Conservation (phyloP, 208 protist species). For the Porcisia deanei region DNA sequence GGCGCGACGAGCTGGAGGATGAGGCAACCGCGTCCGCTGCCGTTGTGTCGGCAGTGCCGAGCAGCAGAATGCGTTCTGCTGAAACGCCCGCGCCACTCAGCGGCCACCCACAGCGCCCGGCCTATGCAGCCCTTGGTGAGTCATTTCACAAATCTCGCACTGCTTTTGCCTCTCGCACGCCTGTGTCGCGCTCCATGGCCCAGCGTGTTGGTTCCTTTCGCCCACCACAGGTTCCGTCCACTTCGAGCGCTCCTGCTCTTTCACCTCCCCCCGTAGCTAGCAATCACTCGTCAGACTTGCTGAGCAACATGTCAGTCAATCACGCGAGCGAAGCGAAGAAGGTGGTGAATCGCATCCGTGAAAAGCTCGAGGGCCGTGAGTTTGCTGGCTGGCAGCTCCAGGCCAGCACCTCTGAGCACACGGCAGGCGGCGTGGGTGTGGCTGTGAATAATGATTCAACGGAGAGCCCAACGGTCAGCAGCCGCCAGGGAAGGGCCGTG, state of each 20-base stretch:
- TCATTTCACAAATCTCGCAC: constrained; percentile 40
- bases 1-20: constrained; percentile 73
- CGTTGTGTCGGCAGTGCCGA: constrained; percentile 8
- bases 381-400: constrained; percentile 67
- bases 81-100: constrained; percentile 12
- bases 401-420: constrained; percentile 8
- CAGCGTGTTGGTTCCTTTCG: constrained; percentile 21
- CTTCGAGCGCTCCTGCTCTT: constrained; percentile 1
- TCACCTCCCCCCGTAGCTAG: constrained; percentile 3
- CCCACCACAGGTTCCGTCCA: constrained; percentile 15
- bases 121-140: constrained; percentile 42
- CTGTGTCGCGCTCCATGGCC: constrained; percentile 14
- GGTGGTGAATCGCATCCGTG: constrained; percentile 96
- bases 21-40: constrained; percentile 11
- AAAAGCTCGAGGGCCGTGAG: constrained; percentile 98
- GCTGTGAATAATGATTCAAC: neutral
- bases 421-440: constrained; percentile 16
- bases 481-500: neutral
- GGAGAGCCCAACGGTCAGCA: constrained; percentile 5
- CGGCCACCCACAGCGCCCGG: constrained; percentile 29
- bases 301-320: constrained; percentile 29
- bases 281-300: constrained; percentile 15
- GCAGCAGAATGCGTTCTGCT: constrained; percentile 22
- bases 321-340: constrained; percentile 94
- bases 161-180: constrained; percentile 29